These are phyloP conservation scores for Pyrenopolyporus hunteri DNA, from an alignment of 495 filamentous ascomycete genomes.

Conservation along the genomic window DNA sequence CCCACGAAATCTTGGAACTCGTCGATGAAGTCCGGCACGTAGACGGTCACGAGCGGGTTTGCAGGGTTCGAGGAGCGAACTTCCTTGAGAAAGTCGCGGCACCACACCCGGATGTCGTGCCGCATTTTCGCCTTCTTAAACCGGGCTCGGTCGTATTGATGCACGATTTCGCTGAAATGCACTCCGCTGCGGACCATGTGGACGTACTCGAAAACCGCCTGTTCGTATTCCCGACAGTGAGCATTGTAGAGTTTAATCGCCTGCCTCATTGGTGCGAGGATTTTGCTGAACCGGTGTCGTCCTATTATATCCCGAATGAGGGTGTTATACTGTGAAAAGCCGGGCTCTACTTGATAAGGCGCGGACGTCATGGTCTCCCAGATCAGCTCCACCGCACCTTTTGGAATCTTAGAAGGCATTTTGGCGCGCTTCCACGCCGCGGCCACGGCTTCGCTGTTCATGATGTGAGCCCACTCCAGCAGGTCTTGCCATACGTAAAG, in stretches of 20 bases:
- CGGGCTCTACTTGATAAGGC: conserved; percentile 40
- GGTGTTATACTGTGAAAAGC: conserved; percentile 41
- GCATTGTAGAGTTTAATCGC: conserved; percentile 35
- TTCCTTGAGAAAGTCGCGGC: conserved; percentile 26
- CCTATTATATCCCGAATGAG: conserved; percentile 40
- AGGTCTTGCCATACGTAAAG: conserved; percentile 42
- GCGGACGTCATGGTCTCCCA: conserved; percentile 45
- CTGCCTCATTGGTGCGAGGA: conserved; percentile 37
- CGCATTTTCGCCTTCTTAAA: conserved; percentile 36
- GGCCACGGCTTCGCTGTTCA: conserved; percentile 29
- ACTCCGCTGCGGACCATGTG: conserved; percentile 18
- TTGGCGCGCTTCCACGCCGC: conserved; percentile 39
- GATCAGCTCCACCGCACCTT: conserved; percentile 37
- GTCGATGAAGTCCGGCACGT: conserved; percentile 52
- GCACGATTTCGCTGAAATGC: not conserved
- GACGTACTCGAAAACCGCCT: conserved; percentile 42
- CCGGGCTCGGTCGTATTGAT: conserved; percentile 29
- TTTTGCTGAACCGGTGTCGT: conserved; percentile 14
- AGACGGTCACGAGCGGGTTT: conserved; percentile 19
- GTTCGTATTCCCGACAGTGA: conserved; percentile 39
- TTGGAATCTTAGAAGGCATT: conserved; percentile 28
- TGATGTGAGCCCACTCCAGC: conserved; percentile 47
- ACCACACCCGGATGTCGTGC: conserved; percentile 37
- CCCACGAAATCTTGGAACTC: conserved; percentile 60
- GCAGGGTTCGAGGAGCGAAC: conserved; percentile 10